These are phyloP conservation scores for Debaryomyces nepalensis DNA, from an alignment of 1,139 yeast genomes.

Conservation along the genomic window DNA sequence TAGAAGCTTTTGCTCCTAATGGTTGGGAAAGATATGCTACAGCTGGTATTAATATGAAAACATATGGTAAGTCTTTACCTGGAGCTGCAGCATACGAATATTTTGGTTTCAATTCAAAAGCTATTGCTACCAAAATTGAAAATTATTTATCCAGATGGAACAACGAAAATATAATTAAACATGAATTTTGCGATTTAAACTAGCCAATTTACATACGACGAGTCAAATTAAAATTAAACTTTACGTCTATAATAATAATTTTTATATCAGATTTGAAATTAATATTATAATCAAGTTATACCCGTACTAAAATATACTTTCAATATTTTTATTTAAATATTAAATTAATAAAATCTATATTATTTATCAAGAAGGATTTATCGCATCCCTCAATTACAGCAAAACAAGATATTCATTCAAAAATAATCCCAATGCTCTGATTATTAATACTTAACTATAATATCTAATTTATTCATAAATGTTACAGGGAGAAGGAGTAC, in stretches of 20 bases:
- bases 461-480: no score
- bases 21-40: slow-evolving; percentile 44
- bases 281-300: no score
- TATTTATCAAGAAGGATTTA: neutral
- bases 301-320: no score
- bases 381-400: neutral
- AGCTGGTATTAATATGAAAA: slow-evolving; percentile 36
- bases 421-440: slow-evolving; percentile 1
- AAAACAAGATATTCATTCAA: neutral
- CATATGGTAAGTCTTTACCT: slow-evolving; percentile 37
- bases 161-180: slow-evolving; percentile 22
- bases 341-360: no score
- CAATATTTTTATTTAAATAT: no score
- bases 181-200: slow-evolving; percentile 30
- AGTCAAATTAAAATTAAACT: no score
- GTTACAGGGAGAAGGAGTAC: no score
- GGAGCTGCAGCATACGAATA: slow-evolving; percentile 33
- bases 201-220: no score
- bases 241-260: no score
- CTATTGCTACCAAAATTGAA: slow-evolving; percentile 27
- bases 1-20: slow-evolving; percentile 39
- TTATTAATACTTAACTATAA: no score
- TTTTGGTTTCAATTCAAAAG: slow-evolving; percentile 34
- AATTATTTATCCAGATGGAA: slow-evolving; percentile 24
- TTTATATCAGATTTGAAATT: no score